Evolutionary conservation across 2,329 filamentous ascomycete genomes (phyloP).

Genomic region (Fusarium continuum): DNA sequence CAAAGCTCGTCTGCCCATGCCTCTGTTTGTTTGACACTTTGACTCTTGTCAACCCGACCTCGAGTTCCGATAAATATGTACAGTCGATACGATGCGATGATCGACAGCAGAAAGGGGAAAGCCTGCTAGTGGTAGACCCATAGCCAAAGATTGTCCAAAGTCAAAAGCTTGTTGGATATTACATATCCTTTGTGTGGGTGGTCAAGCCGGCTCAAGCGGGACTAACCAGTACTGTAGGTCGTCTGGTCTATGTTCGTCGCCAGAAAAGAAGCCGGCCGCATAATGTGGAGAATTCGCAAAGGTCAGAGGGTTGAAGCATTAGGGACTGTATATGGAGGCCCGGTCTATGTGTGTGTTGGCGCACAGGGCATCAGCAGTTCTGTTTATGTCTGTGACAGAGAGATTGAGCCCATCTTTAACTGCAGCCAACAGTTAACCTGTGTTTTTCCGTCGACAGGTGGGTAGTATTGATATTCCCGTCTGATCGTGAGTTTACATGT

Average conservation of each 20-base stretch:
- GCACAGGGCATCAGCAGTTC: no score
- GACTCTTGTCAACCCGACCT: slow-evolving; percentile 7
- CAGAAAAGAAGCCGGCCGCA: slow-evolving; percentile 15
- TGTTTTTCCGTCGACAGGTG: neutral
- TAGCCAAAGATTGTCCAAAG: slow-evolving; percentile 14
- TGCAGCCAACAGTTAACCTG: no score
- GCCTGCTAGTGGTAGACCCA: neutral
- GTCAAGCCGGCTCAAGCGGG: slow-evolving; percentile 5
- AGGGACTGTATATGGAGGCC: no score
- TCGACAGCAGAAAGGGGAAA: slow-evolving; percentile 4
- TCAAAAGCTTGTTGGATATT: slow-evolving; percentile 29
- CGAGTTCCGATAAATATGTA: neutral
- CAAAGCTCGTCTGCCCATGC: neutral
- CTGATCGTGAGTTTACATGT: slow-evolving; percentile 14
- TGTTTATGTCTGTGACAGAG: no score
- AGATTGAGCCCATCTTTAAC: no score
- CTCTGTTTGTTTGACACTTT: no score
- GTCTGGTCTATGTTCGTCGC: slow-evolving; percentile 1
- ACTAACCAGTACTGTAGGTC: slow-evolving; percentile 3
- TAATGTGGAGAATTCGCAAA: slow-evolving; percentile 4
- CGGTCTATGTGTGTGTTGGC: slow-evolving; percentile 7
- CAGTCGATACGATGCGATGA: slow-evolving; percentile 11
- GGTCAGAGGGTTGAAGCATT: no score
- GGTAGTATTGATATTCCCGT: neutral
- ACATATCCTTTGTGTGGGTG: slow-evolving; percentile 8